Base-by-base conservation (phyloP, 2,329 filamentous ascomycete genomes). In the Pseudodiploospora longispora region DNA sequence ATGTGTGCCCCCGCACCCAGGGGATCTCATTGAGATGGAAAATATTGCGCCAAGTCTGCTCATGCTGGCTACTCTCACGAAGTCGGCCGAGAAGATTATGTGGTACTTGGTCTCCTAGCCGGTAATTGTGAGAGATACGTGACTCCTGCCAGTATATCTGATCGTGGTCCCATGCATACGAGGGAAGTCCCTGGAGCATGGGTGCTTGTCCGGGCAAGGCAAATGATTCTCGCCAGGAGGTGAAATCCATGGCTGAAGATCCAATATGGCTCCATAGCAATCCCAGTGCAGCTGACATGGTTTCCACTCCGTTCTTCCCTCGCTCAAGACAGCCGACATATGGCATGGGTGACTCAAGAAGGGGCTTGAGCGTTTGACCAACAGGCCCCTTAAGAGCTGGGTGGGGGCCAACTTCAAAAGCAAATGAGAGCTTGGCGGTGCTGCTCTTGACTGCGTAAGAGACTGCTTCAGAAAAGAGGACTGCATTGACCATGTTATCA, bases 1-100 rank as follows among this genome's bases (percentile, higher is more conserved):
- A 12, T 5, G 49, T 43, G 30, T 74, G 69, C 5, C 68, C 61
- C 1, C 49, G 34, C 1, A 72, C 49, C 71, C 70, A 74, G 0
- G 57, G 50, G 1, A 62, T 44, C 28, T 64, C 57, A 1, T 43
- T 38, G 0, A 50, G 41, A 4, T 48, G 49, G 10, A 62, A 49
- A 5, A 55, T 32, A 37, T 60, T 57, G 2, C 43, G 30, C 58
- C 58, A 62, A 6, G 52, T 49, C 7, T 52, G 32, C n/a, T 54
- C 47, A 8, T 50, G 41, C 27, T 38, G 39, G 0, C 39, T 38
- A 8, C 35, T 30, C 5, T 40, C 50, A 3, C 45, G 42, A 1
- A 52, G 53, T 0, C 49, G 42, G 4, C 66, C 67, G 4, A 69
- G 48, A 1, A 74, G 52, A 44, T 71, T 66, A 35, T 70, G 64